phyloP scores from a whole-genome alignment of 1,284 basidiomycete genomes.

The Tilletia caries region DNA sequence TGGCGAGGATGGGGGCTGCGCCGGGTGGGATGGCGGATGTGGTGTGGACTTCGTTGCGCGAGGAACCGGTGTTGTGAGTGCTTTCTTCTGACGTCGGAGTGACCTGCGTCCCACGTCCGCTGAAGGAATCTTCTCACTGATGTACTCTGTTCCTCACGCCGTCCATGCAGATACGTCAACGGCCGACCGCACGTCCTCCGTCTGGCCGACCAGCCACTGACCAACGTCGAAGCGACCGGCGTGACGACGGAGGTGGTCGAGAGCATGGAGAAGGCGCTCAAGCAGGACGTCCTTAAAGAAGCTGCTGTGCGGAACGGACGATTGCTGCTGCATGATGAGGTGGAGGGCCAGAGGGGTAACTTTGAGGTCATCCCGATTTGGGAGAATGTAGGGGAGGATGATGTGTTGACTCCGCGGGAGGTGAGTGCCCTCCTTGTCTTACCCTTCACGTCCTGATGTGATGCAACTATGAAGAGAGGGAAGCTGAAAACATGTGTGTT shows the following conservation, averaged over 20 bases:
- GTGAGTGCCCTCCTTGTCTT: constrained; percentile 56
- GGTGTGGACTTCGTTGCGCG: constrained; percentile 50
- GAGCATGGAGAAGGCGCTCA: constrained; percentile 83
- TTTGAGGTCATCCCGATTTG: constrained; percentile 67
- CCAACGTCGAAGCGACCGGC: constrained; percentile 67
- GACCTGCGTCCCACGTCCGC: background rate
- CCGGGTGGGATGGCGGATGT: constrained; percentile 33
- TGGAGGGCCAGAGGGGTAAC: constrained; percentile 79
- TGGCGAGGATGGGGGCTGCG: constrained; percentile 45
- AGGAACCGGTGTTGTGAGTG: constrained; percentile 44
- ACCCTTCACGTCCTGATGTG: too few relatives aligned
- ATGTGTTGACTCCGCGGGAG: constrained; percentile 90
- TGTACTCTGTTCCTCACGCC: background rate
- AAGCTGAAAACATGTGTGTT: background rate
- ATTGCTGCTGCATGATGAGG: constrained; percentile 83
- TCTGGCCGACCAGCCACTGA: constrained; percentile 65
- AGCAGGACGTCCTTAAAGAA: constrained; percentile 82
- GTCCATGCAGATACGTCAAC: constrained; percentile 58
- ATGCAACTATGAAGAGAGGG: too few relatives aligned
- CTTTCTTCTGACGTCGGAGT: background rate
- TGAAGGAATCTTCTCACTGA: background rate
- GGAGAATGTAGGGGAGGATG: constrained; percentile 77
- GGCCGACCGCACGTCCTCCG: constrained; percentile 79
- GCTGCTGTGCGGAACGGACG: constrained; percentile 71
- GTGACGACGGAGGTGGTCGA: constrained; percentile 90